Evolutionary conservation across 306 rosid species (phyloP), one percentile per base, ranked within the genome.

Genomic region (Mucuna pruriens): DNA sequence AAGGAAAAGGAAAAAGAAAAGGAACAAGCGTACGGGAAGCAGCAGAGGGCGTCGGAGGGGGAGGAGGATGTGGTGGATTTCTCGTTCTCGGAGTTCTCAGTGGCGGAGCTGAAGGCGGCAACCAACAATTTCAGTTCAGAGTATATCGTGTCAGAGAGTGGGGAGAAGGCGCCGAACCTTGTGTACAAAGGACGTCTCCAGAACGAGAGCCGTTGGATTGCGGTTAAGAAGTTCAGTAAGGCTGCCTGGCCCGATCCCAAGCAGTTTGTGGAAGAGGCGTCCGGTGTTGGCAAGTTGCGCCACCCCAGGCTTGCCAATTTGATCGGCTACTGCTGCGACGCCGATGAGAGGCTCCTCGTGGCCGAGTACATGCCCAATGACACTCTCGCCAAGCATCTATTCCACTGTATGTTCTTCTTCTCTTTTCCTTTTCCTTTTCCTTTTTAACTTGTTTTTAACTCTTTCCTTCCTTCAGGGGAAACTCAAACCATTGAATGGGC

Each of bases 341-440:
- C 91, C 15, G 98, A 96, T 74, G 97, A 96, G 88, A 91, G 99
- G 77, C 91, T 96, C 33, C 99, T 96, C 33, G 98, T 96, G 80
- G 98, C 99, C 2, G 97, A 95, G 86, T 93, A 79, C 87, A 93
- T 95, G 98, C 99, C 99, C 23, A 91, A 94, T 75, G 98, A 96
- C 83, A 93, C 98, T 79, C 97, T 96, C 39, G 98, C 99, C 3
- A 96, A 96, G 88, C 99, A 96, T 89, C 89, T 96, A 25, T 96
- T 96, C 82, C 99, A 93, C 87, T 96, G 99, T 83, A 29, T 39
- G 3, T 25, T 12, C 20, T 61, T 1, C 46, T 4, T 19, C 12
- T 0, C 0, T 9, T 20, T 3, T 2, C 1, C 0, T 0, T 67
- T 42, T 6, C 15, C 1, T 0, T 33, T 40, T 2, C 13, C 4